Conservation (phyloP, 2,329 filamentous ascomycete species). For the Emericellopsis cladophorae region DNA sequence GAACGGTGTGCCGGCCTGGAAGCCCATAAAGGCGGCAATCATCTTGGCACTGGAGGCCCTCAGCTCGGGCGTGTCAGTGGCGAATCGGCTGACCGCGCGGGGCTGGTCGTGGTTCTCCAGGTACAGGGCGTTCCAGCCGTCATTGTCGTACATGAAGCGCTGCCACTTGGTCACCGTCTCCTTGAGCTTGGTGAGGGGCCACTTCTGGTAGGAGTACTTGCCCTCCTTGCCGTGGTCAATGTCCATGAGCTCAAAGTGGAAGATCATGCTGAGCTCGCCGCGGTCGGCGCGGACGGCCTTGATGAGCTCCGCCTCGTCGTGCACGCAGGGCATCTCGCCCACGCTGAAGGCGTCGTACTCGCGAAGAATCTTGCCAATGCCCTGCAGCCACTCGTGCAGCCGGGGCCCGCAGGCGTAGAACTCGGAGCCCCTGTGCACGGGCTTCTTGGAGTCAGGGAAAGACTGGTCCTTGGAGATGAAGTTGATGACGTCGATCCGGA, state of each 20-base stretch:
- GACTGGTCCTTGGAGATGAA: constrained; percentile 49
- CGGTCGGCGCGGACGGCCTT: constrained; percentile 39
- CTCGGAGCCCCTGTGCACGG: constrained; percentile 20
- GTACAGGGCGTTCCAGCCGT: constrained; percentile 54
- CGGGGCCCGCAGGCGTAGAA: constrained; percentile 41
- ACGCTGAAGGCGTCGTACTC: constrained; percentile 38
- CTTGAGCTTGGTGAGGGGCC: constrained; percentile 38
- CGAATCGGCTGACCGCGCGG: constrained; percentile 44
- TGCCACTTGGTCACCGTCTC: constrained; percentile 44
- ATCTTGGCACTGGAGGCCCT: constrained; percentile 43
- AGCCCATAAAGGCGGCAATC: constrained; percentile 41
- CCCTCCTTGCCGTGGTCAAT: constrained; percentile 31
- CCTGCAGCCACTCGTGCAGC: constrained; percentile 31
- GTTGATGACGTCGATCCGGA: constrained; percentile 57
- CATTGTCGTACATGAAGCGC: constrained; percentile 42
- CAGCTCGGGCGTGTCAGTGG: constrained; percentile 33
- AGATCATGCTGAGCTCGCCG: constrained; percentile 57
- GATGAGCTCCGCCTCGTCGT: constrained; percentile 27
- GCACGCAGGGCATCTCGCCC: constrained; percentile 34
- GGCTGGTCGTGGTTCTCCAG: constrained; percentile 56
- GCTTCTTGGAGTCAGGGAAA: constrained; percentile 34
- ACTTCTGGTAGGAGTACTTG: constrained; percentile 27
- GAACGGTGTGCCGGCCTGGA: constrained; percentile 51
- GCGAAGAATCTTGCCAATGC: constrained; percentile 28
- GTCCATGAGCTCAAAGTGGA: constrained; percentile 54